phyloP scores from a whole-genome alignment of 495 filamentous ascomycete species.

The Aspergillus affinis region DNA sequence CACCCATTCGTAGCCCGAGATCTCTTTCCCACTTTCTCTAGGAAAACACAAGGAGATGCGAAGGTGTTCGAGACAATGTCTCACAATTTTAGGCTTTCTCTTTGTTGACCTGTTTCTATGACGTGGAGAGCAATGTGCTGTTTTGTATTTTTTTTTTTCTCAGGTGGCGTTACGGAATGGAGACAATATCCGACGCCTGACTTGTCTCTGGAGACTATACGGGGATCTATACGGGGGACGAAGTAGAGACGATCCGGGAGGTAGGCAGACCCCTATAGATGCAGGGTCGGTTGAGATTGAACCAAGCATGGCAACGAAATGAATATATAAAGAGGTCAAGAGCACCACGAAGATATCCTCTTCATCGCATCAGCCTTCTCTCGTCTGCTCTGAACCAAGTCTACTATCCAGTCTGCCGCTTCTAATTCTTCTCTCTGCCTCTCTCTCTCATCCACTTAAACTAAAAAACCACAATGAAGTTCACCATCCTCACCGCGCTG shows the following conservation, averaged over 20 bases:
- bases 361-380: not conserved
- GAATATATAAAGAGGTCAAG: not conserved
- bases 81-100: not conserved
- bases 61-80: not conserved
- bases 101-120: not conserved
- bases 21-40: not conserved
- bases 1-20: not conserved
- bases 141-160: not conserved
- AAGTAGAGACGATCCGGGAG: not conserved
- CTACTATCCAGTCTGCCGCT: not conserved
- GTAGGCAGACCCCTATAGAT: not conserved
- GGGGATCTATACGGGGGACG: too few species aligned
- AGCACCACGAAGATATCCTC: not conserved
- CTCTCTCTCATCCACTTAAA: not conserved
- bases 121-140: not conserved
- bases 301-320: not conserved
- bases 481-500: slow-evolving; percentile 24
- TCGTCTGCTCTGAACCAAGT: not conserved
- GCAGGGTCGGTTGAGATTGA: not conserved
- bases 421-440: not conserved
- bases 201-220: not conserved
- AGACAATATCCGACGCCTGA: not conserved
- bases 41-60: not conserved
- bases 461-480: slow-evolving; percentile 25
- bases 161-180: not conserved